phyloP scores from a whole-genome alignment of 2,329 filamentous ascomycete species.

The Hymenoscyphus fructigenus region DNA sequence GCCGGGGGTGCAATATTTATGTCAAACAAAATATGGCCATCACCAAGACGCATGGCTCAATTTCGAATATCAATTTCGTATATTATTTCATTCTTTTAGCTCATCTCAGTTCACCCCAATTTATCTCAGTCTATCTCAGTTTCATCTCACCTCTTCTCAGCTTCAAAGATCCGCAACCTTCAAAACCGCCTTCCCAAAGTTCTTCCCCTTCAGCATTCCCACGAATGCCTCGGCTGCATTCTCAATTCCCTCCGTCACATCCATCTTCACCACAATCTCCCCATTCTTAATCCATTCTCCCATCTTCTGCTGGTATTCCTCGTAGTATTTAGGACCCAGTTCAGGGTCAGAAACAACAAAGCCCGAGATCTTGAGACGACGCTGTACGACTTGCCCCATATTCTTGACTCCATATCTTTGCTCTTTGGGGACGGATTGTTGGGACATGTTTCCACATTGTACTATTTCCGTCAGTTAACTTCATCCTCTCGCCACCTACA shows the following conservation, averaged over 20 bases:
- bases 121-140: neutral
- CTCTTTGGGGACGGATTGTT: constrained; percentile 58
- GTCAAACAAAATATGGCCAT: no score
- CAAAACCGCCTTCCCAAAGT: constrained; percentile 69
- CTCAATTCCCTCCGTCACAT: constrained; percentile 64
- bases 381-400: constrained; percentile 55
- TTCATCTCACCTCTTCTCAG: neutral
- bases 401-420: constrained; percentile 62
- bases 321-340: constrained; percentile 58
- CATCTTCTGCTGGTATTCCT: constrained; percentile 65
- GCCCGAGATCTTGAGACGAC: constrained; percentile 61
- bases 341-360: constrained; percentile 64
- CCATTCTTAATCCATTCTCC: constrained; percentile 67
- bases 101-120: neutral
- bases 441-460: constrained; percentile 61
- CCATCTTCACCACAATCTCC: constrained; percentile 58
- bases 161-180: constrained; percentile 31
- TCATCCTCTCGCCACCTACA: neutral
- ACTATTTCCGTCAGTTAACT: constrained; percentile 31
- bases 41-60: no score
- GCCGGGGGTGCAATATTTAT: no score
- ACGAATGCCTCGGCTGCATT: constrained; percentile 62
- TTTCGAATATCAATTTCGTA: no score
- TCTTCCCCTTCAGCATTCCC: constrained; percentile 65
- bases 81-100: no score